Evolutionary conservation across 2,329 filamentous ascomycete genomes (phyloP).

Genomic region (Colletotrichum chrysophilum): DNA sequence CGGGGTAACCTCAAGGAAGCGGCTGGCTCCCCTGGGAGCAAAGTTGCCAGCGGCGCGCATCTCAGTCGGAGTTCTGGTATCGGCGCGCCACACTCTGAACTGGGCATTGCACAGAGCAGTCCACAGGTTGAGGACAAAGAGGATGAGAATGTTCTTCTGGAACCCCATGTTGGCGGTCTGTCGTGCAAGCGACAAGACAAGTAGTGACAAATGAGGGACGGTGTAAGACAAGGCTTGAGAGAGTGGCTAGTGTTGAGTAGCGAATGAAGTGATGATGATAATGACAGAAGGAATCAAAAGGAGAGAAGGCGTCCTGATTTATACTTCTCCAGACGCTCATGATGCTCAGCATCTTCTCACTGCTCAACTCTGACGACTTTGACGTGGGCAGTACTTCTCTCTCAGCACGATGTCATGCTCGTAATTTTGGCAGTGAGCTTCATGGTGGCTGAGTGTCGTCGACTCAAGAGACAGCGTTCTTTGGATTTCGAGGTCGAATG

Average conservation of each 20-base stretch:
- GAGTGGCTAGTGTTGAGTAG: not conserved
- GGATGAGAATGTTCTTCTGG: not conserved
- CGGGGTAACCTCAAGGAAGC: accelerated
- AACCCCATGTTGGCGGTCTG: not conserved
- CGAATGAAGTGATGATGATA: not conserved
- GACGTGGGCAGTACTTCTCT: not conserved
- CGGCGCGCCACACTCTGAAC: not conserved
- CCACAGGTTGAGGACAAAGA: not conserved
- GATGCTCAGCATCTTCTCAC: not conserved
- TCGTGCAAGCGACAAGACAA: accelerated
- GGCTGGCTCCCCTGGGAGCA: not conserved
- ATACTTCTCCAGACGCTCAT: not conserved
- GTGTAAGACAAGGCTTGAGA: not conserved
- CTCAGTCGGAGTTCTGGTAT: not conserved
- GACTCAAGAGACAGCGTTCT: not conserved
- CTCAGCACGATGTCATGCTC: not conserved
- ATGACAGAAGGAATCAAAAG: accelerated
- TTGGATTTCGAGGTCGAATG: not conserved
- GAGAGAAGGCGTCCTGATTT: not conserved
- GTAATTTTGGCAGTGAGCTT: not conserved
- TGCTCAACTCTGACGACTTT: accelerated
- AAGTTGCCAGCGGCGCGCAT: not conserved
- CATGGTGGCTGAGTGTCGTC: not conserved
- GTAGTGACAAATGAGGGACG: not conserved
- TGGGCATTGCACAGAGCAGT: not conserved